Conservation (phyloP, 768 basidiomycete genomes). For the Phanerochaete carnosa region DNA sequence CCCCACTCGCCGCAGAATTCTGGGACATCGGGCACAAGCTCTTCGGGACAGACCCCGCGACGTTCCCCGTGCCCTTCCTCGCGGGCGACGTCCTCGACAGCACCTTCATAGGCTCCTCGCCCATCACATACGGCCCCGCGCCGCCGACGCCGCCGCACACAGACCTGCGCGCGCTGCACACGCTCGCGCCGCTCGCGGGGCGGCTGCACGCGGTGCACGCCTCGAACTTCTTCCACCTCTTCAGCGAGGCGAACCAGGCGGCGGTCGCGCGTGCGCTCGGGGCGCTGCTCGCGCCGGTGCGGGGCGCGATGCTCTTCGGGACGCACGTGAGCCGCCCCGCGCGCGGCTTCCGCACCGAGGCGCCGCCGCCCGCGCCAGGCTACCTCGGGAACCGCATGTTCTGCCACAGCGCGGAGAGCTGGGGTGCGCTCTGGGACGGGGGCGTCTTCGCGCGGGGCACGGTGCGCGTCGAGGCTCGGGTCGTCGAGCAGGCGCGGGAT, state of each 20-base stretch:
- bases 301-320: constrained; percentile 45
- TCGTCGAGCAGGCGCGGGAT: constrained; percentile 4
- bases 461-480: constrained; percentile 23
- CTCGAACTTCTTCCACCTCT: constrained; percentile 45
- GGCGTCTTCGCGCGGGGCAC: constrained; percentile 31
- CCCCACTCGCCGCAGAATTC: constrained; percentile 42
- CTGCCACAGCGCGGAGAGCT: constrained; percentile 32
- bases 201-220: constrained; percentile 45
- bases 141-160: constrained; percentile 14
- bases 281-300: constrained; percentile 34
- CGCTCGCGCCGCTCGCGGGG: constrained; percentile 43
- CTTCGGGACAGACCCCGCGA: constrained; percentile 45
- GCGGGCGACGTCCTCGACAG: constrained; percentile 51
- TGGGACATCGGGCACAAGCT: constrained; percentile 61
- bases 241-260: constrained; percentile 35
- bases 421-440: constrained; percentile 37
- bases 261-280: constrained; percentile 38
- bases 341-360: constrained; percentile 21
- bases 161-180: constrained; percentile 29
- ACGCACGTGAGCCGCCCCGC: constrained; percentile 30
- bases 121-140: constrained; percentile 20
- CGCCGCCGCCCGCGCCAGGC: not conserved
- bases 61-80: constrained; percentile 52
- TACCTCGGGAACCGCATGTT: constrained; percentile 22
- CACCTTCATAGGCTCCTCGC: constrained; percentile 31